Base-by-base conservation (phyloP, 1,139 yeast genomes). In the Groenewaldozyma auringiensis region DNA sequence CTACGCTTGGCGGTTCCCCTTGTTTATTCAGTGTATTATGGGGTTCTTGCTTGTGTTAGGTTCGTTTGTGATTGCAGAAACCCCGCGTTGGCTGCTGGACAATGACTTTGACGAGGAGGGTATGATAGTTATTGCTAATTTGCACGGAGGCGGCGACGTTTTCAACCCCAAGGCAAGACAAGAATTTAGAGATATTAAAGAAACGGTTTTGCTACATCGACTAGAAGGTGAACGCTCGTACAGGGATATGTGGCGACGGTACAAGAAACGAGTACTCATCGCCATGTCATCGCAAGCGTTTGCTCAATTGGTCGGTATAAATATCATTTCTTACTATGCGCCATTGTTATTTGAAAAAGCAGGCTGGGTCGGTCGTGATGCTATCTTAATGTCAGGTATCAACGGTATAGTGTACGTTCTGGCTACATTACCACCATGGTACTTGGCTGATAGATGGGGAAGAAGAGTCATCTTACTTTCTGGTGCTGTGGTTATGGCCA, bases 281-380 rank as follows among this genome's bases (percentile, higher is more conserved):
- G 96, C 95, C 4, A 86, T 94, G 78, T 81, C 88, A 32, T 82
- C 95, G 1, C 94, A 84, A 60, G 79, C 87, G 69, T 86, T 88
- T 72, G 96, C 96, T 2, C 97, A 88, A 64, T 70, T 88, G 61
- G 85, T 87, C 60, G 97, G 97, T 57, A 89, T 88, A 63, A 88
- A 88, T 60, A 89, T 89, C 50, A 86, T 89, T 46, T 81, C 94
- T 1, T 89, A 88, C 67, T 88, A 88, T 66, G 96, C 96, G 1
- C 96, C 96, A 1, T 71, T 88, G 67, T 94, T 88, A 41, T 89
- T 88, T 64, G 96, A 87, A 63, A 85, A 85, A 58, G 96, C 96
- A 2, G 96, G 96, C 21, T 88, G 96, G 96, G 67, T 75, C 13
- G 96, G 96, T 21, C 71, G 95, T 52, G 78, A 79, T 55, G 96